Evolutionary conservation across 306 rosid species (phyloP), one percentile per base, ranked within the genome.

Genomic region (Glycine latifolia): DNA sequence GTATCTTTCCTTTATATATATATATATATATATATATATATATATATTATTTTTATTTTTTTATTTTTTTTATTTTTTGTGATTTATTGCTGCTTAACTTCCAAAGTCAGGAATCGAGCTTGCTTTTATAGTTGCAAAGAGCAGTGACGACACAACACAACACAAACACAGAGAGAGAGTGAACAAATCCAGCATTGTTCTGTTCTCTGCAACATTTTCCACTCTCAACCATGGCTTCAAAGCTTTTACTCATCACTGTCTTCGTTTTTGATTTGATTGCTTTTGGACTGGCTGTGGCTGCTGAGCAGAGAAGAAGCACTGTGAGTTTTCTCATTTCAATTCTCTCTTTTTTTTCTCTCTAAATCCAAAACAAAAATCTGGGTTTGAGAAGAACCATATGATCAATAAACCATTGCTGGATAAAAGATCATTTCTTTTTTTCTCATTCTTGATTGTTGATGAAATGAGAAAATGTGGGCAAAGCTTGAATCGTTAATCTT

Each of bases 271-370:
- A 96, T 53, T 35, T 92, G 70, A 92, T 96, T 73, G 99, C 99
- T 83, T 92, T 96, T 78, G 98, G 93, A n/a, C 86, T 96, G 3
- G 98, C 98, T 14, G 90, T 96, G 63, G 97, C 90, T 53, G 99
- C 99, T 77, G 99, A 96, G 81, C 99, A 87, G 85, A 91, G 99
- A 80, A 93, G 99, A 90, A 92, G 94, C 93, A 89, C 92, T 76
- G 99, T 96, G 75, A 93, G 94, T 77, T 20, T 71, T 15, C 63
- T 26, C 63, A 46, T 79, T 56, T 56, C 52, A 46, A 43, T 82
- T 84, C 77, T 13, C 73, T 52, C 3, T 14, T 43, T 39, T 11
- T 13, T 75, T 12, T 26, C 31, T 26, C 31, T 80, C 53, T 44
- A 39, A 54, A 26, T 20, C 17, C 60, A n/a, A 56, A n/a, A 15